phyloP scores from a whole-genome alignment of 2,329 filamentous ascomycete species.

The Aspergillus fijiensis region DNA sequence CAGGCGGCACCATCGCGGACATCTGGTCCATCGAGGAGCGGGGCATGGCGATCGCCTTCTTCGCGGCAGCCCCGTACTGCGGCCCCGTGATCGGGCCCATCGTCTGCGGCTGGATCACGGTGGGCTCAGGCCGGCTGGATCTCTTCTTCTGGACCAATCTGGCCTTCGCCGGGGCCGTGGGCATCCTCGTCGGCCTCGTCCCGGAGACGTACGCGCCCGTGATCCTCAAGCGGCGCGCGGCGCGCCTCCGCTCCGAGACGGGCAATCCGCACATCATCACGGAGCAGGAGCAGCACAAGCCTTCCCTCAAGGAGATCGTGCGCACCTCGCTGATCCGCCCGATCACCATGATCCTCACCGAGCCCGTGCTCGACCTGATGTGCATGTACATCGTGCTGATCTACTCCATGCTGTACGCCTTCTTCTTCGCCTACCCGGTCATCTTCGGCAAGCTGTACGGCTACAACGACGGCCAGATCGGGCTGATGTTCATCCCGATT shows the following conservation, averaged over 20 bases:
- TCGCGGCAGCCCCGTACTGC: slow-evolving; percentile 74
- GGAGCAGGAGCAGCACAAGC: slow-evolving; percentile 31
- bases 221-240: slow-evolving; percentile 36
- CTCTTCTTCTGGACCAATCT: slow-evolving; percentile 37
- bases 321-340: slow-evolving; percentile 70
- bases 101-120: slow-evolving; percentile 68
- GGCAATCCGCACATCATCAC: slow-evolving; percentile 34
- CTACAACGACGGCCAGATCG: slow-evolving; percentile 37
- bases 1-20: slow-evolving; percentile 49
- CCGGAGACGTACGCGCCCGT: slow-evolving; percentile 39
- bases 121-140: slow-evolving; percentile 30
- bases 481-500: slow-evolving; percentile 45
- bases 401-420: slow-evolving; percentile 50
- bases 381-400: slow-evolving; percentile 72
- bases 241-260: slow-evolving; percentile 33
- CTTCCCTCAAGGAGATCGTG: slow-evolving; percentile 43
- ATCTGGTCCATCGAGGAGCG: slow-evolving; percentile 76
- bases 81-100: slow-evolving; percentile 73
- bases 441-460: slow-evolving; percentile 71
- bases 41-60: slow-evolving; percentile 78
- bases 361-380: slow-evolving; percentile 42
- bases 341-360: slow-evolving; percentile 74
- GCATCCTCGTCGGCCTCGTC: slow-evolving; percentile 25
- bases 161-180: slow-evolving; percentile 29
- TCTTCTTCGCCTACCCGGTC: slow-evolving; percentile 54